Conservation (phyloP, 495 filamentous ascomycete genomes). For the Podospora pseudopauciseta region DNA sequence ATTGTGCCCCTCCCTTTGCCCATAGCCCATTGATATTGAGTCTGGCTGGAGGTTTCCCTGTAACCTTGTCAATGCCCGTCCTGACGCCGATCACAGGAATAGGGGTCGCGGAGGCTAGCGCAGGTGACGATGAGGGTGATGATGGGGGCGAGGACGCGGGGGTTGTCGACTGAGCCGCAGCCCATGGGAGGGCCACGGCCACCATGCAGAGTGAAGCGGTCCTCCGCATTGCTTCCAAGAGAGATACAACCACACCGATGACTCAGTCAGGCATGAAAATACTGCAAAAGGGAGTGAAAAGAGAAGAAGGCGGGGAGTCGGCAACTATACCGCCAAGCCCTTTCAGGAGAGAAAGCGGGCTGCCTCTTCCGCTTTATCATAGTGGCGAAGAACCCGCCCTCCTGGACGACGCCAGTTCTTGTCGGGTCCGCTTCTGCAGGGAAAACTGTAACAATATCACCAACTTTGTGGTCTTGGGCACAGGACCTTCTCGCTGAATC, state of each 20-base stretch:
- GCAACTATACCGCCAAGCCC: slow-evolving; percentile 12
- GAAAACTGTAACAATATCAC: slow-evolving; percentile 27
- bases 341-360: neutral
- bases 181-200: slow-evolving; percentile 16
- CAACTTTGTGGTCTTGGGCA: slow-evolving; percentile 29
- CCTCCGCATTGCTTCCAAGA: slow-evolving; percentile 19
- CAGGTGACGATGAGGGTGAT: neutral
- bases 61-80: slow-evolving; percentile 35
- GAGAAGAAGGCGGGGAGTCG: neutral
- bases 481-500: slow-evolving; percentile 10
- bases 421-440: neutral
- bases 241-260: slow-evolving; percentile 11
- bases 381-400: slow-evolving; percentile 2
- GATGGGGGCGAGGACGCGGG: slow-evolving; percentile 10
- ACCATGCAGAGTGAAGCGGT: slow-evolving; percentile 5
- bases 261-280: slow-evolving; percentile 13
- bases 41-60: slow-evolving; percentile 34
- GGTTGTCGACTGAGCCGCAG: neutral
- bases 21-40: slow-evolving; percentile 39
- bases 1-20: slow-evolving; percentile 36
- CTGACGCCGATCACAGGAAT: slow-evolving; percentile 37
- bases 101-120: slow-evolving; percentile 11
- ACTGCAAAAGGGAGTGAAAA: neutral
- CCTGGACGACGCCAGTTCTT: neutral
- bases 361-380: slow-evolving; percentile 17